phyloP scores from a whole-genome alignment of 2,329 filamentous ascomycete genomes.

The Sclerotinia trifoliorum region DNA sequence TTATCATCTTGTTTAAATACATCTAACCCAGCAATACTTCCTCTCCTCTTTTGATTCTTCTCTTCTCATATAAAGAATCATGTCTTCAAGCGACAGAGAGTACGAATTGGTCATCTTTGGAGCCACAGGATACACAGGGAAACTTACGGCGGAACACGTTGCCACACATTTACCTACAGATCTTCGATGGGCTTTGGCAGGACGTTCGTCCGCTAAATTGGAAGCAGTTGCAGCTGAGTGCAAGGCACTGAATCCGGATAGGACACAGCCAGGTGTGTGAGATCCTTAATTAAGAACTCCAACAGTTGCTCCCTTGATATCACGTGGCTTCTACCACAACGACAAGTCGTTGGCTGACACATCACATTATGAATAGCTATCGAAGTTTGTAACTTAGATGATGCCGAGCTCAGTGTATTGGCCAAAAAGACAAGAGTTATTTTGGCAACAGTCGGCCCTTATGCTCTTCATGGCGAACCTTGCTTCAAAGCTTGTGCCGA shows the following conservation, averaged over 20 bases:
- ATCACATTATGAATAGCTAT: constrained; percentile 44
- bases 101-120: constrained; percentile 68
- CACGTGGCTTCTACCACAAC: neutral
- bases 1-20: neutral
- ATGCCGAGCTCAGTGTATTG: constrained; percentile 48
- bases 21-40: neutral
- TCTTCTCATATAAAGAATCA: neutral
- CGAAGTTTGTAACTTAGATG: constrained; percentile 51
- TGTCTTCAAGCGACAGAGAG: constrained; percentile 37
- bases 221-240: constrained; percentile 65
- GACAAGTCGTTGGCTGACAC: neutral
- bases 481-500: constrained; percentile 62
- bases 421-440: constrained; percentile 57
- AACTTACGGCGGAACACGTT: constrained; percentile 73
- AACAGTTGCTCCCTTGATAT: neutral
- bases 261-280: constrained; percentile 63
- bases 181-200: constrained; percentile 84
- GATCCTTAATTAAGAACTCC: neutral
- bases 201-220: constrained; percentile 76
- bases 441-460: constrained; percentile 61
- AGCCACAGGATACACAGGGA: constrained; percentile 81
- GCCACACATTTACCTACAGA: constrained; percentile 67
- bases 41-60: neutral
- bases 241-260: constrained; percentile 65
- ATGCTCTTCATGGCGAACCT: constrained; percentile 54